Base-by-base conservation (phyloP, 179 eudicot genomes). In the Camellia oleifera region DNA sequence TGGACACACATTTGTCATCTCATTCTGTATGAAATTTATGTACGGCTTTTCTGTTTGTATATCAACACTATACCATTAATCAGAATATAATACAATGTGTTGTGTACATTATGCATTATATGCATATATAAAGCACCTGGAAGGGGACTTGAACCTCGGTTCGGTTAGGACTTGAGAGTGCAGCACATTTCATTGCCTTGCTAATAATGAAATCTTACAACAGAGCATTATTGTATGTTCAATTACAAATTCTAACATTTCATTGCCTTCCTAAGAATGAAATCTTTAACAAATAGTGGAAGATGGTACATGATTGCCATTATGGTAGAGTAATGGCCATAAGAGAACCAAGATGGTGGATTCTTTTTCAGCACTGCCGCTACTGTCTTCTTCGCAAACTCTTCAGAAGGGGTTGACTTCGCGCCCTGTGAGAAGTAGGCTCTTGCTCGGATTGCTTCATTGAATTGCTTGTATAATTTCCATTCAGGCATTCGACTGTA, bases 341-440 rank as follows among this genome's bases (percentile, higher is more conserved):
- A 88, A 42, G 91, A 87, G 86, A 90, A 91, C 98, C 98, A 95
- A 75, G 98, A 82, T 20, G 95, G 91, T 10, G 98, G 90, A 17
- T 88, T 80, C 74, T 84, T 80, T 86, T 90, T 88, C 48, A 93
- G 85, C 68, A 93, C 77, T 65, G 79, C 88, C 20, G 87, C 85
- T 12, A 91, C 97, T 1, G 94, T 89, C 82, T 84, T 89, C 88
- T 85, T 86, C 12, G 98, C 98, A 76, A 95, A 92, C 85, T 91
- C 98, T 65, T 92, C 94, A 0, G 98, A 71, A 45, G 95, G 91
- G 60, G 91, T 92, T 23, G 98, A 81, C 15, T 84, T 90, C 40
- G 90, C 64, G 67, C 91, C 88, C 79, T 92, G 94, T 18, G 98
- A 93, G 0, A 84, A 14, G 75, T 68, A 67, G 79, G 95, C 95